Conservation (phyloP, 352 stramenopile species). For the Phytophthora hybrid region DNA sequence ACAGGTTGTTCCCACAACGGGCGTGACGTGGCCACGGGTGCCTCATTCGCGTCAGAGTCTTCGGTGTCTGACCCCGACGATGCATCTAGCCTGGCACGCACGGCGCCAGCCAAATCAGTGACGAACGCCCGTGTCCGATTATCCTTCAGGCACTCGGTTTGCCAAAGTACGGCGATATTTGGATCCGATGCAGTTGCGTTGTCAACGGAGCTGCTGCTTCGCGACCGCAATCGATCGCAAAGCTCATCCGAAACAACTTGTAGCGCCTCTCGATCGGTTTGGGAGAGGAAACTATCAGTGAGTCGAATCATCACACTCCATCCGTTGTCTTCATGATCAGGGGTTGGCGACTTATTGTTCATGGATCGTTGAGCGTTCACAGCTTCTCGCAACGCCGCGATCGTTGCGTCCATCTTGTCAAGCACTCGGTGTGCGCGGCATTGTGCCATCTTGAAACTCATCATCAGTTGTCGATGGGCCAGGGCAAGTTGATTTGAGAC, state of each 20-base stretch:
- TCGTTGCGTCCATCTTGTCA: constrained; percentile 67
- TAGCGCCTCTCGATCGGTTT: constrained; percentile 54
- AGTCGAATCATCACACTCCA: constrained; percentile 39
- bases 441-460: constrained; percentile 76
- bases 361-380: constrained; percentile 6
- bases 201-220: constrained; percentile 17
- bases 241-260: constrained; percentile 46
- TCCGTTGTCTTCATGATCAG: constrained; percentile 17
- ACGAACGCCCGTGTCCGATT: constrained; percentile 57
- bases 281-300: constrained; percentile 53
- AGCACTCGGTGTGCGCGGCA: constrained; percentile 59
- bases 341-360: not conserved
- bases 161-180: constrained; percentile 49
- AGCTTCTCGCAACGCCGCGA: constrained; percentile 56
- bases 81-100: constrained; percentile 50
- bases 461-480: constrained; percentile 72
- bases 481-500: constrained; percentile 68
- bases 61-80: constrained; percentile 59
- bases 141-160: constrained; percentile 57
- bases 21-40: constrained; percentile 25
- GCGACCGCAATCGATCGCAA: constrained; percentile 30
- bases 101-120: constrained; percentile 60
- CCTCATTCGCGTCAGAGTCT: constrained; percentile 43
- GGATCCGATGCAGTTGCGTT: constrained; percentile 12
- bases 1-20: constrained; percentile 26